Evolutionary conservation across 2,329 filamentous ascomycete genomes (phyloP), one percentile per base, ranked within the genome.

Genomic region (Sporothrix pseudoabietina): DNA sequence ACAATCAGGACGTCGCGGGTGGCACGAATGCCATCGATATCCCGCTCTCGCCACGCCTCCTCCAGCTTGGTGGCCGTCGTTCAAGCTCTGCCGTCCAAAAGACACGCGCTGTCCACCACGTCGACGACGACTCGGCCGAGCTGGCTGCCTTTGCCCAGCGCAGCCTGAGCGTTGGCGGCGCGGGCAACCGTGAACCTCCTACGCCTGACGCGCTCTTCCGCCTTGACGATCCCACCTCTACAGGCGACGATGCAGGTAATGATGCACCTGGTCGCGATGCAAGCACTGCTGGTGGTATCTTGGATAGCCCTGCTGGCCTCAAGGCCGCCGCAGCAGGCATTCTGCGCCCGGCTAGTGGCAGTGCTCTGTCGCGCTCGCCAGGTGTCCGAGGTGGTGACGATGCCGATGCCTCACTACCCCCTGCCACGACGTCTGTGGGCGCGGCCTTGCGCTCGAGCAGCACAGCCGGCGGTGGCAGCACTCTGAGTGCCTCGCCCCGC

Each of bases 1-100:
- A 77, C 74, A 77, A 78, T 71, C 78, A 80, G 82, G 79, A 80
- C 80, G 16, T 74, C 82, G 39, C 85, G 70, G 83, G 88, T 72
- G 87, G 87, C 3, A 88, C 88, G 0, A 89, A 85, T 26, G 91
- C 91, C 1, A 93, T 93, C 72, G 90, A 92, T 75, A 94, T 94
- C 57, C 91, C 91, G 0, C 84, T 90, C 1, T 93, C 91, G 0
- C 92, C 92, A 3, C 86, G 91, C 69, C 84, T 88, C 14, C 75
- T 79, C 39, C 85, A 76, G 82, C 19, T 52, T 14, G 55, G 63
- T 16, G 71, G 84, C 59, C 87, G 91, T 71, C 85, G 91, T n/a
- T 89, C 91, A 1, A 92, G 89, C 80, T 93, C 91, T 2, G 90
- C 89, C 7, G 90, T 88, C 3, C 89, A 91, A 76, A 88, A 90